phyloP scores from a whole-genome alignment of 345 rosid genomes.

The Lenwebbia sp. region DNA sequence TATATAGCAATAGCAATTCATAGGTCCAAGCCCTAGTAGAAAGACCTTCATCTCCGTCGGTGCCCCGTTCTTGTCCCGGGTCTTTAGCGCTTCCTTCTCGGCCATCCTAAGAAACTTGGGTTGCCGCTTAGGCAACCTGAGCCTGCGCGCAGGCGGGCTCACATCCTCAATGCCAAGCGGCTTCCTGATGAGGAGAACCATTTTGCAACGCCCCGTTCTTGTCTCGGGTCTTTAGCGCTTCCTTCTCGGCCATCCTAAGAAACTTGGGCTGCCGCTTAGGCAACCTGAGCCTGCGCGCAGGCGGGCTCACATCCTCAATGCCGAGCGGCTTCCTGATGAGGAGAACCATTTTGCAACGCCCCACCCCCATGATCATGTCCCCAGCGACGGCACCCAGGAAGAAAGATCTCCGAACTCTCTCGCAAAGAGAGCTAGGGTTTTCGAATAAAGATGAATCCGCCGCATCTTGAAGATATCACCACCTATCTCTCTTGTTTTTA shows the following conservation, averaged over 20 bases:
- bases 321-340: neutral
- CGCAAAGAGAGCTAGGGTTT: neutral
- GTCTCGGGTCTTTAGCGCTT: neutral
- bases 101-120: neutral
- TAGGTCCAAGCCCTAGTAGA: too few species aligned
- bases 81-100: neutral
- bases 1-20: too few species aligned
- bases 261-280: neutral
- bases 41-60: too few species aligned
- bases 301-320: neutral
- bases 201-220: neutral
- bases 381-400: neutral
- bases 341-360: neutral
- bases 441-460: neutral
- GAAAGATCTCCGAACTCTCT: neutral
- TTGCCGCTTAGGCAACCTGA: neutral
- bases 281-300: neutral
- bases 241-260: neutral
- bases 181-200: neutral
- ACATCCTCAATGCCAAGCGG: neutral
- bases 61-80: neutral
- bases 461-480: too few species aligned
- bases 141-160: neutral
- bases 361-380: neutral
- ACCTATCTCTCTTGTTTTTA: too few species aligned